Conservation (phyloP, 495 filamentous ascomycete genomes). For the Stereocaulon alpinum region DNA sequence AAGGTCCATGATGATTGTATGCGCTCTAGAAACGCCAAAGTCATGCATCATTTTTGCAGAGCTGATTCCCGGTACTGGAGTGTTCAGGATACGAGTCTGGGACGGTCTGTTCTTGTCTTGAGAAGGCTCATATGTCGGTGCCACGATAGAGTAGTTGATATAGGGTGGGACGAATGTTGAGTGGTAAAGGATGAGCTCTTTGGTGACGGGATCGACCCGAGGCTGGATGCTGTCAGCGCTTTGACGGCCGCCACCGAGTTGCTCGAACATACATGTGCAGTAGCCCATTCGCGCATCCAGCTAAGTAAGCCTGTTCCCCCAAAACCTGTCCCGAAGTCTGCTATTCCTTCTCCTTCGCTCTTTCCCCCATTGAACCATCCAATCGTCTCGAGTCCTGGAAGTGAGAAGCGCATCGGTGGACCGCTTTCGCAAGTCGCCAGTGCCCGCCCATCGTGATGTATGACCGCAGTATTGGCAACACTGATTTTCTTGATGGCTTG, state of each 20-base stretch:
- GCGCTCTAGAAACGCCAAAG: slow-evolving; percentile 48
- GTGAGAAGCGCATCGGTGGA: slow-evolving; percentile 49
- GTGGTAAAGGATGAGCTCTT: slow-evolving; percentile 55
- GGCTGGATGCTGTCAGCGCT: slow-evolving; percentile 26
- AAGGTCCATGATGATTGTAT: slow-evolving; percentile 58
- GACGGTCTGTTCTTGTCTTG: background rate
- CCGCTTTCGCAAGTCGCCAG: slow-evolving; percentile 58
- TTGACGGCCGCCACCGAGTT: background rate
- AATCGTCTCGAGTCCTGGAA: slow-evolving; percentile 50
- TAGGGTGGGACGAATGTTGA: slow-evolving; percentile 49
- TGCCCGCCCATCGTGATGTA: slow-evolving; percentile 56
- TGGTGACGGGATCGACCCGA: slow-evolving; percentile 46
- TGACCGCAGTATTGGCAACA: slow-evolving; percentile 51
- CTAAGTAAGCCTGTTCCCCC: slow-evolving; percentile 41
- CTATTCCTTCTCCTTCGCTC: slow-evolving; percentile 30
- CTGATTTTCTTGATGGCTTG: slow-evolving; percentile 49
- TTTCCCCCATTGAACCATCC: slow-evolving; percentile 56
- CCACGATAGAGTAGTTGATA: slow-evolving; percentile 53
- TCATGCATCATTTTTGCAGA: slow-evolving; percentile 63
- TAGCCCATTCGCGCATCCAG: slow-evolving; percentile 58
- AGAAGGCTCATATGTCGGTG: slow-evolving; percentile 20
- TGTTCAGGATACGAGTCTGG: slow-evolving; percentile 29
- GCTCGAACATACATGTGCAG: slow-evolving; percentile 37
- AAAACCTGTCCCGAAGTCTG: slow-evolving; percentile 28
- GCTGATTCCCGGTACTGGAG: slow-evolving; percentile 43